Base-by-base conservation (phyloP, 306 rosid species). In the Corylus avellana region DNA sequence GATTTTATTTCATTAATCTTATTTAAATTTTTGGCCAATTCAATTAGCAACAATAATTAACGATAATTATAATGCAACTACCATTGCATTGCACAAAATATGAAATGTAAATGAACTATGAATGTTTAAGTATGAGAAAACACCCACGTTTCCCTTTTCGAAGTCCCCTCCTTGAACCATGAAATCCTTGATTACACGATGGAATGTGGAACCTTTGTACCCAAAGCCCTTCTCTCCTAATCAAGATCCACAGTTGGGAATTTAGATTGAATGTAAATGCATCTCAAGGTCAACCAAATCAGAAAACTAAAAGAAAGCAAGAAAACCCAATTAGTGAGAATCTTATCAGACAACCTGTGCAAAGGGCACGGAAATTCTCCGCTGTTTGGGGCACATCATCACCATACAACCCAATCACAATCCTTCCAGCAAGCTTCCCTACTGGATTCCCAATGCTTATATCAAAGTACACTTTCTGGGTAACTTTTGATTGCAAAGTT, bases 151-250 rank as follows among this genome's bases (percentile, higher is more conserved):
- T 79, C 97, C 97, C 64, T 95, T 95, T 57, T 91, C 98, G 53
- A 95, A 95, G 77, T 93, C 97, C 16, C 99, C 99, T 39, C 97
- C 99, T 86, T 95, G 99, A 85, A 95, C 93, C 99, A 95, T 95
- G 91, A 95, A 95, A 73, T 95, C 98, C 92, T 85, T 91, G 84
- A 95, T 95, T 37, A 95, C 97, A 12, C 97, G 99, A 75, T 95
- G 98, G 78, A 93, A 90, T 3, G 91, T 37, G 25, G 98, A 92
- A 18, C 87, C 90, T 85, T 90, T 93, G 86, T 77, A 95, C 62
- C 99, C 99, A 82, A 93, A 95, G 57, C 99, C 98, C 79, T 95
- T 95, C 87, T 95, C 98, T 50, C 98, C 98, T 91, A 78, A 74
- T 35, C 29, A 83, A 82, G 69, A 61, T 51, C 74, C 61, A 58